Conservation (phyloP, 352 stramenopile species). For the Globisporangium acanthophoron region DNA sequence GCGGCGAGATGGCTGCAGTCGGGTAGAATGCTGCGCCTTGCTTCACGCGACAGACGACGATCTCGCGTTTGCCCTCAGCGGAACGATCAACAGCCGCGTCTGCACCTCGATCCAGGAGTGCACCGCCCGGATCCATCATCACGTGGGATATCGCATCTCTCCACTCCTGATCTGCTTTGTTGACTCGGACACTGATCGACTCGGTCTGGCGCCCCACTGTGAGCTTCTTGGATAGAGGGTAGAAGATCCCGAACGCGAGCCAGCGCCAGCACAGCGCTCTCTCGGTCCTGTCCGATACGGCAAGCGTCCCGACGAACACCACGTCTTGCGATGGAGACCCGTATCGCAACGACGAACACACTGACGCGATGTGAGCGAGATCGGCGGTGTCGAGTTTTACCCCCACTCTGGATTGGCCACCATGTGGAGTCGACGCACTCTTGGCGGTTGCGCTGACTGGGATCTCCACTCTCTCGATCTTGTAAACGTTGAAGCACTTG, state of each 20-base stretch:
- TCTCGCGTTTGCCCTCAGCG: neutral
- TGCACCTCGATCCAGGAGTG: conserved; percentile 1
- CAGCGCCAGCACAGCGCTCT: conserved; percentile 8
- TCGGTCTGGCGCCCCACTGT: neutral
- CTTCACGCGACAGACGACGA: conserved; percentile 2
- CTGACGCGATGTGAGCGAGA: neutral
- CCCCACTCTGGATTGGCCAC: neutral
- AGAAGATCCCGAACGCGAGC: conserved; percentile 11
- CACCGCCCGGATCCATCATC: conserved; percentile 1
- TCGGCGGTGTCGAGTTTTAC: neutral
- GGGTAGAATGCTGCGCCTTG: conserved; percentile 6
- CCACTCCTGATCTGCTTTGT: neutral
- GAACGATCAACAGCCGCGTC: no score
- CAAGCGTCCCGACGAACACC: neutral
- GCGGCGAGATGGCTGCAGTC: neutral
- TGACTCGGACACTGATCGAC: neutral
- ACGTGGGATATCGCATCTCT: neutral
- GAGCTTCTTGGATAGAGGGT: conserved; percentile 3
- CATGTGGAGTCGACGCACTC: neutral
- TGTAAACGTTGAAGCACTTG: neutral
- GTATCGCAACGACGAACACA: conserved; percentile 5
- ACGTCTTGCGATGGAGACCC: neutral
- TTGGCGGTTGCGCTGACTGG: neutral
- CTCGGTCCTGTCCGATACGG: neutral
- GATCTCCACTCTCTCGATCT: no score